Evolutionary conservation across 2,329 filamentous ascomycete species (phyloP).

Genomic region (Drechslera avenae): DNA sequence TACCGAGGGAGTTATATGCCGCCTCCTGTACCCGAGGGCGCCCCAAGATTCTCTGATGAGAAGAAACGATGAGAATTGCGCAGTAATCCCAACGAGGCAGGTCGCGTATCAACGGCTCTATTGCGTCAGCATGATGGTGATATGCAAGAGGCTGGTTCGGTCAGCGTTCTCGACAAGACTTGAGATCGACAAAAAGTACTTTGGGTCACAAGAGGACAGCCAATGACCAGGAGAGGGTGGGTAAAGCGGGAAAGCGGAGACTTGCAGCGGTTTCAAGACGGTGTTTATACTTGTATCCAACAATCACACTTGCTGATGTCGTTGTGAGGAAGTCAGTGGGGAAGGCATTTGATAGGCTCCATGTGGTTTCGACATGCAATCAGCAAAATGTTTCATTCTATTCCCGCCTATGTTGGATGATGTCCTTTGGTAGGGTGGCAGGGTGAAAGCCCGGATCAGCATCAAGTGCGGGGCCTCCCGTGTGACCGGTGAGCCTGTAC

Average conservation of each 20-base stretch:
- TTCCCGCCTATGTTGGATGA: neutral
- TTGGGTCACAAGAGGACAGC: neutral
- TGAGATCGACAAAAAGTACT: slow-evolving; percentile 7
- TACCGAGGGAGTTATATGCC: slow-evolving; percentile 68
- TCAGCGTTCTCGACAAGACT: slow-evolving; percentile 3
- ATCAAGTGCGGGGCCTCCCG: slow-evolving; percentile 8
- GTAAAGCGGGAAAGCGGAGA: slow-evolving; percentile 7
- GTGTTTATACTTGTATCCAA: slow-evolving; percentile 24
- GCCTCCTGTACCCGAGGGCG: slow-evolving; percentile 47
- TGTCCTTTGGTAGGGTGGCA: neutral
- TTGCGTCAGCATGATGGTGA: neutral
- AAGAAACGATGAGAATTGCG: slow-evolving; percentile 37
- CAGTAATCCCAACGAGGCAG: neutral
- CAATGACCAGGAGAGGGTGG: neutral
- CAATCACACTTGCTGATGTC: slow-evolving; percentile 20
- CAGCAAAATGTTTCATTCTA: slow-evolving; percentile 9
- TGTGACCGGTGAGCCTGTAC: slow-evolving; percentile 14
- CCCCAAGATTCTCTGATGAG: slow-evolving; percentile 45
- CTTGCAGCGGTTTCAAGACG: slow-evolving; percentile 10
- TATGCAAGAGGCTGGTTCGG: neutral
- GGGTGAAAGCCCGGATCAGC: neutral
- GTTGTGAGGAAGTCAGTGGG: slow-evolving; percentile 14
- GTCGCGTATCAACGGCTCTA: neutral
- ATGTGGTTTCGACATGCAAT: slow-evolving; percentile 23
- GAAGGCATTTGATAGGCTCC: slow-evolving; percentile 1